Conservation (phyloP, 1,284 basidiomycete genomes). For the Naganishia liquefaciens region DNA sequence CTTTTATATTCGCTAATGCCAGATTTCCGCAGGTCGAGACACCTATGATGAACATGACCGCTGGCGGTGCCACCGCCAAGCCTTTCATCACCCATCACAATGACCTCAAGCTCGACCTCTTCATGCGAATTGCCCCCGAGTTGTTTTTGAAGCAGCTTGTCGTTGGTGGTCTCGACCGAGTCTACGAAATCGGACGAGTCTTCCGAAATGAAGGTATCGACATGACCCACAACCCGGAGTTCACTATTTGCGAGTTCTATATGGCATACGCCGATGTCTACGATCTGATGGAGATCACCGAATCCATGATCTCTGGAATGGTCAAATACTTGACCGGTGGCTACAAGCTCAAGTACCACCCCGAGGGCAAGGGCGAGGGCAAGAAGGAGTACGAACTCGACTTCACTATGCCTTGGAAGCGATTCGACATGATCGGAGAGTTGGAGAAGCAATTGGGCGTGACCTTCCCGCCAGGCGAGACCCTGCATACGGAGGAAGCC, state of each 20-base stretch:
- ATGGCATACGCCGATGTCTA: conserved; percentile 99
- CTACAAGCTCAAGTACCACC: conserved; percentile 85
- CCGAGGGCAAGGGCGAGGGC: conserved; percentile 79
- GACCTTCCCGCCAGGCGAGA: conserved; percentile 91
- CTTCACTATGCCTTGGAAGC: conserved; percentile 96
- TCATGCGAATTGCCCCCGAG: conserved; percentile 96
- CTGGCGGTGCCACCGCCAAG: conserved; percentile 97
- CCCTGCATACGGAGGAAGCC: conserved; percentile 82
- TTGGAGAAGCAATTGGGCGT: conserved; percentile 90
- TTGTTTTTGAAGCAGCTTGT: conserved; percentile 97
- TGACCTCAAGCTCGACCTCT: conserved; percentile 95
- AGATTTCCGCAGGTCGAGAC: conserved; percentile 71
- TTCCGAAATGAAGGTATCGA: conserved; percentile 99
- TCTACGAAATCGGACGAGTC: conserved; percentile 97
- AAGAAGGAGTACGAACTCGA: conserved; percentile 73
- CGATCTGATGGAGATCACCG: conserved; percentile 97
- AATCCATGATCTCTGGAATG: conserved; percentile 84
- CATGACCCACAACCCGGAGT: conserved; percentile 95
- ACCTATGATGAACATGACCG: conserved; percentile 96
- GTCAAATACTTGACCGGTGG: conserved; percentile 84
- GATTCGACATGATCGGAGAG: conserved; percentile 97
- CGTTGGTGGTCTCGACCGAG: conserved; percentile 94
- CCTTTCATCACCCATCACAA: conserved; percentile 99
- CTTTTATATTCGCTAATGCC: not conserved
- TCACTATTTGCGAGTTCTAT: conserved; percentile 99